Evolutionary conservation across 2,329 filamentous ascomycete species (phyloP).

Genomic region (Tympanopsis confertula): DNA sequence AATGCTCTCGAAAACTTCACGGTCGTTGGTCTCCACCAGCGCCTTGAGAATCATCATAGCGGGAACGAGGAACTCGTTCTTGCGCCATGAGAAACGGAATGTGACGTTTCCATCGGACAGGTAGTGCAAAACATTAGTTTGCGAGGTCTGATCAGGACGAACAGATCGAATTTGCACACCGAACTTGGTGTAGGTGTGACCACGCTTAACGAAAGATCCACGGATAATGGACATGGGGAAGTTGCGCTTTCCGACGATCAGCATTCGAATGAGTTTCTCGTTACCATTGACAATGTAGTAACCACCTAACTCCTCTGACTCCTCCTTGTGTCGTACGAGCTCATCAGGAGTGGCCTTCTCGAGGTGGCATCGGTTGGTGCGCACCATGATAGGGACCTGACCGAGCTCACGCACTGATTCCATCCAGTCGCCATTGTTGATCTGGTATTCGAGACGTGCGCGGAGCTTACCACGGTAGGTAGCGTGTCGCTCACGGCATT

Average conservation of each 20-base stretch:
- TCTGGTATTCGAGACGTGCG: slow-evolving; percentile 69
- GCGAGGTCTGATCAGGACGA: slow-evolving; percentile 91
- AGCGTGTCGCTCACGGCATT: slow-evolving; percentile 86
- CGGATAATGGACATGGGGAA: slow-evolving; percentile 91
- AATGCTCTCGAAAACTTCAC: slow-evolving; percentile 89
- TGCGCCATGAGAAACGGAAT: slow-evolving; percentile 94
- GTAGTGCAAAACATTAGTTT: slow-evolving; percentile 95
- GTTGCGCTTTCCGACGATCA: slow-evolving; percentile 82
- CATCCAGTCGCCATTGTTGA: slow-evolving; percentile 77
- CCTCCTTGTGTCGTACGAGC: slow-evolving; percentile 79
- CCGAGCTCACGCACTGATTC: slow-evolving; percentile 79
- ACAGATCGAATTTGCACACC: slow-evolving; percentile 88
- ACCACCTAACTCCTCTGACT: slow-evolving; percentile 88
- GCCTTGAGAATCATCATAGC: slow-evolving; percentile 96
- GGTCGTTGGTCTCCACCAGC: slow-evolving; percentile 86
- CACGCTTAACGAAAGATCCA: slow-evolving; percentile 79
- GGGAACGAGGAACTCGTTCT: slow-evolving; percentile 91
- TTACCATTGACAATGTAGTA: slow-evolving; percentile 98
- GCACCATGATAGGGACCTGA: slow-evolving; percentile 84
- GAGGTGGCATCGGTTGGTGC: slow-evolving; percentile 85
- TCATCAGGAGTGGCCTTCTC: slow-evolving; percentile 73
- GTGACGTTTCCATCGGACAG: slow-evolving; percentile 91
- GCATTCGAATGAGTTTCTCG: slow-evolving; percentile 88
- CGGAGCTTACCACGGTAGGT: slow-evolving; percentile 82
- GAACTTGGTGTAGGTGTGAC: slow-evolving; percentile 74